phyloP scores from a whole-genome alignment of 169 alveolate species.

The Plasmodium knowlesi region DNA sequence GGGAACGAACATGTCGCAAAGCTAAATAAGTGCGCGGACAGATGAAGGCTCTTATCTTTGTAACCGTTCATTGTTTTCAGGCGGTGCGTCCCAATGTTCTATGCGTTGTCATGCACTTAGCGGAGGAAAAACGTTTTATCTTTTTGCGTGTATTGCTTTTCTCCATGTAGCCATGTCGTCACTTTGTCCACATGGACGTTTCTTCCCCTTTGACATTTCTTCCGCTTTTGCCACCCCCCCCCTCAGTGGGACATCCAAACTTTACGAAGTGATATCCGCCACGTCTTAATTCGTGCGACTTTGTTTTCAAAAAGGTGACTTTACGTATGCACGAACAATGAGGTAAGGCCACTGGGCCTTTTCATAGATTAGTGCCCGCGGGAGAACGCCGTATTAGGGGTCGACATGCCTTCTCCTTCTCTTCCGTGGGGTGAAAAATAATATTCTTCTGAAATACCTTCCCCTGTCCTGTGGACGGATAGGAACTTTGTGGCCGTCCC shows the following conservation, averaged over 20 bases:
- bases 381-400: background rate
- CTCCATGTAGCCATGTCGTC: background rate
- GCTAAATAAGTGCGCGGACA: background rate
- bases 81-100: background rate
- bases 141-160: background rate
- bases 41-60: background rate
- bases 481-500: background rate
- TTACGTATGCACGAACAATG: background rate
- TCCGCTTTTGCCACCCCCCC: background rate
- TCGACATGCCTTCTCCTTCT: background rate
- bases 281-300: background rate
- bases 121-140: background rate
- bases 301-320: background rate
- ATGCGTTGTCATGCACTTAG: background rate
- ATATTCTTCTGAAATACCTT: background rate
- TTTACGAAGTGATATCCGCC: background rate
- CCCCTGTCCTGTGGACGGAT: background rate
- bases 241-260: background rate
- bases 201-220: background rate
- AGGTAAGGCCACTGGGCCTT: background rate
- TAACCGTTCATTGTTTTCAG: background rate
- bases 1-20: background rate
- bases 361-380: background rate
- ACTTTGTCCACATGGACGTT: background rate
- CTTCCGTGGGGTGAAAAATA: background rate